These are phyloP conservation scores for Pinus tabuliformis DNA, from an alignment of 75 land plant species.

Conservation along the genomic window DNA sequence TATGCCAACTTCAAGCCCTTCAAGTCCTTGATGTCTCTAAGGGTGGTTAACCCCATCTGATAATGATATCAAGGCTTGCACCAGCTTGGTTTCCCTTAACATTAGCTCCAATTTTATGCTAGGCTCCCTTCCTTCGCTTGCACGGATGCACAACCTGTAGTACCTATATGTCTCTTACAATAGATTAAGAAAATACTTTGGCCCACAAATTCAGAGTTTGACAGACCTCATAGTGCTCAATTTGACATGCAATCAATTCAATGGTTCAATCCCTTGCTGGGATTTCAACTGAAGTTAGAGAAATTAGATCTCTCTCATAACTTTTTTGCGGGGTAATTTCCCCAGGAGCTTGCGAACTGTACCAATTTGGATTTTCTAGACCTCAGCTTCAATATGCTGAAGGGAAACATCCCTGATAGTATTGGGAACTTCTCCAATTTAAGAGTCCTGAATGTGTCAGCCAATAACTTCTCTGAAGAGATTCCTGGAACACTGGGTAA, in stretches of 20 bases:
- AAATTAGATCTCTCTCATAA: too few species aligned
- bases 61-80: neutral
- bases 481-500: too few species aligned
- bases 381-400: neutral
- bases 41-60: neutral
- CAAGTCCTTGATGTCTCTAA: neutral
- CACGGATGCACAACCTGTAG: conserved; percentile 6
- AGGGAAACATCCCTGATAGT: conserved; percentile 10
- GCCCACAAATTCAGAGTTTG: conserved; percentile 5
- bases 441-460: conserved; percentile 14
- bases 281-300: too few species aligned
- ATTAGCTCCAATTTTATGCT: conserved; percentile 19
- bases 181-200: conserved; percentile 1
- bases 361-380: conserved; percentile 4
- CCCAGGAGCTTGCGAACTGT: neutral
- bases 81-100: conserved; percentile 16
- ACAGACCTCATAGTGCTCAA: neutral
- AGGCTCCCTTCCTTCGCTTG: conserved; percentile 21
- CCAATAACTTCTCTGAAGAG: neutral
- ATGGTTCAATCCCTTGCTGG: too few species aligned
- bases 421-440: conserved; percentile 12
- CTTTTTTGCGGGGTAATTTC: neutral
- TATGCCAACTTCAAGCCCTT: neutral
- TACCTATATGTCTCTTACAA: conserved; percentile 12
- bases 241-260: neutral